Evolutionary conservation across 192 early-diverging fungal genomes (phyloP), one percentile per base, ranked within the genome.

Genomic region (Phlyctochytrium arcticum): DNA sequence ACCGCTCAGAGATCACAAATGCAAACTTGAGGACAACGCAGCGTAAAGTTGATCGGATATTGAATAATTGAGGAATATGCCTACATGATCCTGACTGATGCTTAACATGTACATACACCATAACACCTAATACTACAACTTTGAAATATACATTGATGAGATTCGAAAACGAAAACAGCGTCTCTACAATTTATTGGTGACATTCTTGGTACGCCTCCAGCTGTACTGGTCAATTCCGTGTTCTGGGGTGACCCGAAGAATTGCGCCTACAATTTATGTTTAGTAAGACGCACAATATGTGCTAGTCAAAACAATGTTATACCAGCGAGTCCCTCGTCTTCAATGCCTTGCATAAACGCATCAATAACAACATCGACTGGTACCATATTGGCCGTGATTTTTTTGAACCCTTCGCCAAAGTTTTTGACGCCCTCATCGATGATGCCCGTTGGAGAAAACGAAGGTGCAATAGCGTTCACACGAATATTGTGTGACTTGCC

Each of bases 271-370:
- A 48, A 17, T 26, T 57, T 6, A 4, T 46, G 46, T 12, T 29
- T 33, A 7, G 27, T 1, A 5, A 47, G 35, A 17, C 10, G 17
- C 21, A 24, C 19, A 8, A 1, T 10, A 0, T 37, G 35, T 44
- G n/a, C 0, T 46, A 2, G n/a, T 12, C 9, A 2, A 17, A n/a
- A 27, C 24, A 46, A 60, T 46, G 42, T 8, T 7, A 27, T 21
- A 71, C 75, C 77, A 2, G 57, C 48, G 6, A 80, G 54, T 5
- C 32, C 50, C 17, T 76, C 78, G 47, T 80, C 74, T 60, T 80
- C 78, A 44, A 79, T 72, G 4, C 66, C 67, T 27, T 47, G 31
- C 36, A 77, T 63, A 53, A 81, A 81, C 9, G 79, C 79, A 42
- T 81, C 73, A 62, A 75, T 81, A 5, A 77, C 75, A 24, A 64